Conservation (phyloP, 179 eudicot genomes). For the Drosera spatulata region DNA sequence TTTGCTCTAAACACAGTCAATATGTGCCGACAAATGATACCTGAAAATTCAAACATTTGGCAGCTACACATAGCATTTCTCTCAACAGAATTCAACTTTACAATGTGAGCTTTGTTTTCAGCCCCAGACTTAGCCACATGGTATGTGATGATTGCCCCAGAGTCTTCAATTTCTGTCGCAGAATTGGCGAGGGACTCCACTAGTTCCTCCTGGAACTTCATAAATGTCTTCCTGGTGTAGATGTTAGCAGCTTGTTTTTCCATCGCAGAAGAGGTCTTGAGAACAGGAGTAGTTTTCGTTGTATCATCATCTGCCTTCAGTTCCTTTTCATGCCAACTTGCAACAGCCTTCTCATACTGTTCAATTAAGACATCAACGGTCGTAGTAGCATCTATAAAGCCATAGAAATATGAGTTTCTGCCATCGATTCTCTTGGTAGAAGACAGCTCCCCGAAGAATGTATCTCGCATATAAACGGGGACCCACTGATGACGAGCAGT, state of each 20-base stretch:
- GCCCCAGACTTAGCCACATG: conserved; percentile 42
- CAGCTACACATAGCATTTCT: conserved; percentile 43
- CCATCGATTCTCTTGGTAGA: conserved; percentile 18
- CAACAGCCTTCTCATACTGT: conserved; percentile 39
- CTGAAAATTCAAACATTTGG: conserved; percentile 50
- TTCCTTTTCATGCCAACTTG: conserved; percentile 37
- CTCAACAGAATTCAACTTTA: conserved; percentile 21
- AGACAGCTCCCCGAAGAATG: conserved; percentile 39
- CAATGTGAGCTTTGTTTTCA: conserved; percentile 29
- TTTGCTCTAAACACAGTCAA: conserved; percentile 39
- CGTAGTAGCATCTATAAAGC: conserved; percentile 30
- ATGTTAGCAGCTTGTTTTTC: conserved; percentile 49
- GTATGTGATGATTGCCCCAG: conserved; percentile 21
- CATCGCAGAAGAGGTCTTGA: conserved; percentile 52
- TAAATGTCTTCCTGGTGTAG: conserved; percentile 35
- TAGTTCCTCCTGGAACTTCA: conserved; percentile 43
- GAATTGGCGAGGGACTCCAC: conserved; percentile 37
- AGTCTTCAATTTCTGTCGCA: conserved; percentile 36
- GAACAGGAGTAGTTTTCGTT: conserved; percentile 17
- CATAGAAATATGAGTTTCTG: conserved; percentile 26
- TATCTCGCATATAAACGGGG: conserved; percentile 34
- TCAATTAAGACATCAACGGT: conserved; percentile 25
- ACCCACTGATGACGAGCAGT: conserved; percentile 40
- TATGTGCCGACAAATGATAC: conserved; percentile 43
- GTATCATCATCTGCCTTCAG: conserved; percentile 40